Evolutionary conservation across 345 rosid species (phyloP).

Genomic region (Eucalyptus dawsonii): DNA sequence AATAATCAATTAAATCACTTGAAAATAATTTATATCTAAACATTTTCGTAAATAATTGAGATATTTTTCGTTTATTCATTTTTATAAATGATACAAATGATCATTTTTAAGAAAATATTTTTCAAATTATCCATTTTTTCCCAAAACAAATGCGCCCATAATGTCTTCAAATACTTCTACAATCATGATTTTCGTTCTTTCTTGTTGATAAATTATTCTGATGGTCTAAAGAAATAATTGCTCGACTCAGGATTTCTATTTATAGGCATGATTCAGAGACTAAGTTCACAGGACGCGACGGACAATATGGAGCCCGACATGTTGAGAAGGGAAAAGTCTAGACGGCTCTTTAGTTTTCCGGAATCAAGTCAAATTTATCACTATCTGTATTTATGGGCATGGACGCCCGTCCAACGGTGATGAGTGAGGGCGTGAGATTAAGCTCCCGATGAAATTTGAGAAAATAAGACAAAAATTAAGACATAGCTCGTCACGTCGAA

Average conservation of each 20-base stretch:
- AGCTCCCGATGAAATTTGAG: neutral
- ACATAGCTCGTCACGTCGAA: neutral
- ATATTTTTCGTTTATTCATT: too few species aligned
- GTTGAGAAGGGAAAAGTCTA: neutral
- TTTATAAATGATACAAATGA: too few species aligned
- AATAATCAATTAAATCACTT: too few species aligned
- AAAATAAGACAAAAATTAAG: neutral
- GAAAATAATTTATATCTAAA: neutral
- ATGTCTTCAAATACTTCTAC: neutral
- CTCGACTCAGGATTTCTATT: neutral
- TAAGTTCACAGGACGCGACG: neutral
- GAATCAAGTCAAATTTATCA: neutral
- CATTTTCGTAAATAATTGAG: rapidly evolving
- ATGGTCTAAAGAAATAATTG: neutral
- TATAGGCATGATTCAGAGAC: neutral
- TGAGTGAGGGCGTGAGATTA: neutral
- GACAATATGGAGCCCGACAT: neutral
- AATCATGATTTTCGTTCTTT: neutral
- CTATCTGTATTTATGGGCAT: neutral
- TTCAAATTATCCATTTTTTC: too few species aligned
- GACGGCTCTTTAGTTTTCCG: neutral
- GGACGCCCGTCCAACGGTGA: neutral
- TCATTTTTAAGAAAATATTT: too few species aligned
- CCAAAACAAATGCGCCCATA: too few species aligned
- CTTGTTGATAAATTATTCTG: neutral